These are phyloP conservation scores for Ceratocystis ficicola DNA, from an alignment of 2,329 filamentous ascomycete genomes.

Conservation along the genomic window DNA sequence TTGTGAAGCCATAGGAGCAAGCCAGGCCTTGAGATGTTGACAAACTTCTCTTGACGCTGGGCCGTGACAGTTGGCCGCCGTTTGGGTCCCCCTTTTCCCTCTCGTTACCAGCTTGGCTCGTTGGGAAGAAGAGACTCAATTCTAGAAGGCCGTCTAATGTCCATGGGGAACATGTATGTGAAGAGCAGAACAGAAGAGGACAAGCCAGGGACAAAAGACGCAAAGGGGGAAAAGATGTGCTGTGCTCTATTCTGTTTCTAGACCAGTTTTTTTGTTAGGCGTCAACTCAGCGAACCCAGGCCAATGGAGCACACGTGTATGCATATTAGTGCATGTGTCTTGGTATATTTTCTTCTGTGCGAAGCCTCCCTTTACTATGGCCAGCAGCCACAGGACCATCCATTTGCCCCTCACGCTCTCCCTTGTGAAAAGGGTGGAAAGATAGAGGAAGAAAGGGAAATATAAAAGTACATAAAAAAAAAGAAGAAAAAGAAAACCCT, in stretches of 20 bases:
- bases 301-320: background rate
- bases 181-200: background rate
- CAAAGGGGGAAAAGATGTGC: background rate
- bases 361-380: too few relatives aligned
- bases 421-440: background rate
- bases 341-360: too few relatives aligned
- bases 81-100: background rate
- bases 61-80: background rate
- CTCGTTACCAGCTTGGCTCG: background rate
- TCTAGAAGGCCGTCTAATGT: background rate
- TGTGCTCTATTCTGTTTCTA: background rate
- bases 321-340: background rate
- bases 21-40: background rate
- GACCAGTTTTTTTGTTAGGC: background rate
- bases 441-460: background rate
- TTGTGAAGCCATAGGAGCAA: background rate
- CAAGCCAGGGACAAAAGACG: background rate
- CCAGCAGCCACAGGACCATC: too few relatives aligned
- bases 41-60: too few relatives aligned
- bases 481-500: background rate
- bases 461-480: background rate
- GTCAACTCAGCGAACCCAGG: background rate
- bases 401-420: too few relatives aligned
- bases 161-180: background rate
- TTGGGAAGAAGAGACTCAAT: background rate